Evolutionary conservation across 495 filamentous ascomycete species (phyloP).

Genomic region (Aspergillus saccharolyticus): DNA sequence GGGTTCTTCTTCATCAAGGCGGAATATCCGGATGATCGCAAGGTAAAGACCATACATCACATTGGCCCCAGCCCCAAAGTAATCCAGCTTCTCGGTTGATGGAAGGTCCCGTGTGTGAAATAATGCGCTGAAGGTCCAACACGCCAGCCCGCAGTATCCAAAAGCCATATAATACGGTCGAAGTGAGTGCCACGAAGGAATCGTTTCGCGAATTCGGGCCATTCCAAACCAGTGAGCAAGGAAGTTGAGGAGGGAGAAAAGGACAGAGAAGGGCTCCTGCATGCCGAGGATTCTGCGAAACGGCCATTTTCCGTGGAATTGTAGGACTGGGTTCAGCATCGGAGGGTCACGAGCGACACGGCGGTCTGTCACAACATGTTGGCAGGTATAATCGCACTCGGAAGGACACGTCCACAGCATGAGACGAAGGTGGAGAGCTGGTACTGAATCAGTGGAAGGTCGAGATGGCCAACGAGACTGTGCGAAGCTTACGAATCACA

Average conservation of each 20-base stretch:
- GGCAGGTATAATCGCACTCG: slow-evolving; percentile 98
- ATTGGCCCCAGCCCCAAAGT: slow-evolving; percentile 87
- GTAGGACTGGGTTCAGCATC: slow-evolving; percentile 63
- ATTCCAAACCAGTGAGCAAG: slow-evolving; percentile 82
- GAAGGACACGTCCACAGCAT: slow-evolving; percentile 64
- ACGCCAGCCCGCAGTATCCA: slow-evolving; percentile 72
- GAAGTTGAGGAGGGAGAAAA: slow-evolving; percentile 90
- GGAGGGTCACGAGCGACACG: slow-evolving; percentile 63
- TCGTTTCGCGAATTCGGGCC: slow-evolving; percentile 56
- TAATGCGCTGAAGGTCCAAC: slow-evolving; percentile 82
- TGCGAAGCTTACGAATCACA: slow-evolving; percentile 37
- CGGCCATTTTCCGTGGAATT: slow-evolving; percentile 99
- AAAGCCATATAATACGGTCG: slow-evolving; percentile 76
- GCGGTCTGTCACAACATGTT: slow-evolving; percentile 80
- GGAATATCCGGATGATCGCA: slow-evolving; percentile 71
- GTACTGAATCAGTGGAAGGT: slow-evolving; percentile 3
- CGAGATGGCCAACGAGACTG: not conserved
- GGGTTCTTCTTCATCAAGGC: slow-evolving; percentile 62
- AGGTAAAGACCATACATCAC: slow-evolving; percentile 91
- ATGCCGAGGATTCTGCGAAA: slow-evolving; percentile 85
- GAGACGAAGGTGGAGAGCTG: slow-evolving; percentile 48
- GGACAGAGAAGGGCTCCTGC: slow-evolving; percentile 88
- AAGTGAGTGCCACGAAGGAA: slow-evolving; percentile 69
- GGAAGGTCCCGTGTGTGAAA: slow-evolving; percentile 88
- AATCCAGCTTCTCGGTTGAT: slow-evolving; percentile 88